A percentile compares a stretch with the other conserved stretches of the same genome.
Evolutionary conservation across 768 basidiomycete species (phyloP).

Genomic region (Mycena maculata): DNA sequence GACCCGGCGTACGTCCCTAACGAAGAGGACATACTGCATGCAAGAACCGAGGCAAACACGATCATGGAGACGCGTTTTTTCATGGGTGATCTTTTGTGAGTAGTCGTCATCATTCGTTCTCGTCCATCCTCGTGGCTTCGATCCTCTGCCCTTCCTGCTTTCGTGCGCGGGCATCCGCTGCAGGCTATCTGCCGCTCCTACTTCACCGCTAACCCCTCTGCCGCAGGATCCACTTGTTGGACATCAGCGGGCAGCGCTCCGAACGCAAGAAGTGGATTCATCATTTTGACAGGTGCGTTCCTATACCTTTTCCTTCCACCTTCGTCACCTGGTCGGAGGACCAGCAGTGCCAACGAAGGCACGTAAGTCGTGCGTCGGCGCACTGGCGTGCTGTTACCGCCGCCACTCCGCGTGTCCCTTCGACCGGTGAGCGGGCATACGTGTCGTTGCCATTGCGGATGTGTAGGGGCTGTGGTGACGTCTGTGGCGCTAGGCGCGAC

Average conservation of each 20-base stretch:
- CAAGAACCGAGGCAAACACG: slow-evolving; percentile 87
- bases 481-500: not conserved
- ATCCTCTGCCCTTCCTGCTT: slow-evolving; percentile 10
- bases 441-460: not conserved
- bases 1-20: slow-evolving; percentile 81
- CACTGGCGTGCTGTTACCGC: not conserved
- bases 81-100: slow-evolving; percentile 72
- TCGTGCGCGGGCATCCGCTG: slow-evolving; percentile 5
- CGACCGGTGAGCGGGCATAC: not conserved
- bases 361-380: not conserved
- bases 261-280: slow-evolving; percentile 88
- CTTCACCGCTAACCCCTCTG: slow-evolving; percentile 5
- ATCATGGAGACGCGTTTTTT: slow-evolving; percentile 88
- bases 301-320: slow-evolving; percentile 6
- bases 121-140: slow-evolving; percentile 7
- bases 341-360: not conserved
- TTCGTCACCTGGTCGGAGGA: slow-evolving; percentile 4
- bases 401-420: not conserved
- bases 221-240: slow-evolving; percentile 72
- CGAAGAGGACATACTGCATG: slow-evolving; percentile 85
- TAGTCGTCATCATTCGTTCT: slow-evolving; percentile 28
- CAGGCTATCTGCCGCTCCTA: slow-evolving; percentile 5
- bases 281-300: slow-evolving; percentile 57
- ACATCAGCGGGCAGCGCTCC: slow-evolving; percentile 65
- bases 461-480: not conserved